Conservation (phyloP, 176 grass and related monocot genomes). For the Chloris gayana region DNA sequence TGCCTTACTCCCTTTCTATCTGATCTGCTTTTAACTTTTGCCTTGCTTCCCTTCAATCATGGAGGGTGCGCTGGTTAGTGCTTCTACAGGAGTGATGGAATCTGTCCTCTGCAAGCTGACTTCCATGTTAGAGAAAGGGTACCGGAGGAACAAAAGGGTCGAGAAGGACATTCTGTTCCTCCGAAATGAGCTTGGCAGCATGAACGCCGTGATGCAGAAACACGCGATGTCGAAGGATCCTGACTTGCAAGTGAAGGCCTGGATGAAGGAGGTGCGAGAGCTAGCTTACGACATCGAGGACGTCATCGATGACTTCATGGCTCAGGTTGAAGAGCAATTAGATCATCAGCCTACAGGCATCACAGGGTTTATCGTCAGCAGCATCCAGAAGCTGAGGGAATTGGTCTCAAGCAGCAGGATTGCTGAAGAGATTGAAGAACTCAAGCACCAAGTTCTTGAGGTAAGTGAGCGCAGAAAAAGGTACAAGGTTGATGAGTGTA, state of each 20-base stretch:
- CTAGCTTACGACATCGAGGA: conserved; percentile 35
- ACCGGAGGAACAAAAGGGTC: conserved; percentile 1
- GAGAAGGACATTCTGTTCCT: conserved; percentile 10
- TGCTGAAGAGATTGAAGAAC: conserved; percentile 15
- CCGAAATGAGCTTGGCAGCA: conserved; percentile 6
- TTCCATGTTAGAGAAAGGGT: background rate
- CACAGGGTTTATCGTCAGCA: background rate
- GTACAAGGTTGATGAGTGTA: conserved; percentile 20
- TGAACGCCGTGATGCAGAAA: conserved; percentile 4
- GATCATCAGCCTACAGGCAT: background rate
- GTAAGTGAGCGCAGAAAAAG: conserved; percentile 3
- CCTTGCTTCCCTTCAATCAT: background rate
- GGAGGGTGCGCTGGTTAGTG: background rate
- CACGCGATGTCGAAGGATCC: background rate
- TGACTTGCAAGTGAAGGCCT: background rate
- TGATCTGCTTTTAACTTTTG: too few species aligned
- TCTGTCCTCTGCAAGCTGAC: conserved; percentile 4
- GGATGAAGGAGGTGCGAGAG: conserved; percentile 26
- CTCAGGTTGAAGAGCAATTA: background rate
- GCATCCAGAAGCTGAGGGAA: conserved; percentile 4
- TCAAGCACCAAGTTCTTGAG: background rate
- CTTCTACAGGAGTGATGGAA: conserved; percentile 1
- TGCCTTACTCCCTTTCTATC: background rate
- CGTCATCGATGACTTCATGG: background rate
- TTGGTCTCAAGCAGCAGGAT: background rate